Evolutionary conservation across 2,329 filamentous ascomycete species (phyloP).

Genomic region (Sphaerostilbella broomeana): DNA sequence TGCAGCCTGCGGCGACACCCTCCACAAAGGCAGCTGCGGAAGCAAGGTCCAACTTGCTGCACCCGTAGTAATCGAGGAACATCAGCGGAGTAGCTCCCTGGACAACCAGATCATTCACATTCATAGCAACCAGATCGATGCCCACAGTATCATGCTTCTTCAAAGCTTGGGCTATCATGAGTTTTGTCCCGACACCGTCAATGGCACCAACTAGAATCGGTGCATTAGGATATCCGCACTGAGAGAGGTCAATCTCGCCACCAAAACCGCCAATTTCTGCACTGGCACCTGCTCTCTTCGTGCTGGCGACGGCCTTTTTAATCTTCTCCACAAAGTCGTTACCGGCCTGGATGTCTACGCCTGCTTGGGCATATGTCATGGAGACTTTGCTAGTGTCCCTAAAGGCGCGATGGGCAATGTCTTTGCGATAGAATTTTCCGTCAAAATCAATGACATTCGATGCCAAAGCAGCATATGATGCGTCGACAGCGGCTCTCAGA

Average conservation of each 20-base stretch:
- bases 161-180: slow-evolving; percentile 89
- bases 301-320: slow-evolving; percentile 82
- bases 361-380: slow-evolving; percentile 87
- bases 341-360: slow-evolving; percentile 89
- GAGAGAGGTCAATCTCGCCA: slow-evolving; percentile 55
- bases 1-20: slow-evolving; percentile 83
- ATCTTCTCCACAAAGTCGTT: slow-evolving; percentile 90
- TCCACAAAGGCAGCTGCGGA: slow-evolving; percentile 81
- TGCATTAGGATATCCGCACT: slow-evolving; percentile 64
- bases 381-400: slow-evolving; percentile 34
- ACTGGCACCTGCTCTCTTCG: slow-evolving; percentile 77
- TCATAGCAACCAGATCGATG: slow-evolving; percentile 97
- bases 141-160: slow-evolving; percentile 90
- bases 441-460: slow-evolving; percentile 66
- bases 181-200: slow-evolving; percentile 93
- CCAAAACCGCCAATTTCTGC: slow-evolving; percentile 95
- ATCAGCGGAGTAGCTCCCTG: slow-evolving; percentile 92
- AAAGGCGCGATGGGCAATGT: slow-evolving; percentile 78
- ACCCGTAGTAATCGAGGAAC: slow-evolving; percentile 98
- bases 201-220: slow-evolving; percentile 90
- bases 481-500: slow-evolving; percentile 74
- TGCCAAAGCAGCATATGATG: slow-evolving; percentile 78
- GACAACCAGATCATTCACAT: slow-evolving; percentile 95
- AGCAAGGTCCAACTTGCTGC: slow-evolving; percentile 74
- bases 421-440: slow-evolving; percentile 84